A percentile compares a stretch with the other conserved stretches of the same genome.
phyloP scores from a whole-genome alignment of 1,284 basidiomycete species.

The Phylloporus gajari region DNA sequence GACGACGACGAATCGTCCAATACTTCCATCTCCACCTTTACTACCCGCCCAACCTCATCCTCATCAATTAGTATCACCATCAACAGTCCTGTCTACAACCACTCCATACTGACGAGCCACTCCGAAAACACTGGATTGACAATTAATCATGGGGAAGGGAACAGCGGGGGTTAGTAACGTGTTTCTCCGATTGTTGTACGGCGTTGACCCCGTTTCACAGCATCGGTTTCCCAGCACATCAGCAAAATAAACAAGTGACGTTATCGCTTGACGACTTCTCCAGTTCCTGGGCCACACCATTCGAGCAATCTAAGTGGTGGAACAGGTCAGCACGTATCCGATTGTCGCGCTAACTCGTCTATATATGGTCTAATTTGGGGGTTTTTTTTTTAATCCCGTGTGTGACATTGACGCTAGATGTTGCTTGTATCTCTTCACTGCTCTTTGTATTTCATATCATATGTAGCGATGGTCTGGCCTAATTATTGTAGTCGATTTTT shows the following conservation, averaged over 20 bases:
- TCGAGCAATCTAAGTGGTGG: no score
- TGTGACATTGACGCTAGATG: background rate
- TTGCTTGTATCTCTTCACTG: no score
- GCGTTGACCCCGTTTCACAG: background rate
- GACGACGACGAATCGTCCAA: background rate
- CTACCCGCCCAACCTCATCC: background rate
- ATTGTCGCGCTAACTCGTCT: no score
- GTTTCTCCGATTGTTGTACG: background rate
- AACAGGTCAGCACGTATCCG: no score
- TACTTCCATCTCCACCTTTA: background rate
- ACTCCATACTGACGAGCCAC: background rate
- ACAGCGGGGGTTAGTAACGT: slow-evolving; percentile 19
- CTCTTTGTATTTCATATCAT: background rate
- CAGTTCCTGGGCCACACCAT: no score
- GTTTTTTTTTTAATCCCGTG: no score
- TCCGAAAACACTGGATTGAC: slow-evolving; percentile 10
- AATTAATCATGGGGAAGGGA: background rate
- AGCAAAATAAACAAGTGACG: no score
- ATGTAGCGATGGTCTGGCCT: background rate
- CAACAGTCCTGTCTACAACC: background rate
- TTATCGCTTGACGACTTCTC: no score
- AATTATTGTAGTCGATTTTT: no score
- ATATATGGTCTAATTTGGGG: no score
- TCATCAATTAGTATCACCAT: background rate
- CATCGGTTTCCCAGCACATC: background rate